Base-by-base conservation (phyloP, 164 flowering plant species). In the Piper betle region DNA sequence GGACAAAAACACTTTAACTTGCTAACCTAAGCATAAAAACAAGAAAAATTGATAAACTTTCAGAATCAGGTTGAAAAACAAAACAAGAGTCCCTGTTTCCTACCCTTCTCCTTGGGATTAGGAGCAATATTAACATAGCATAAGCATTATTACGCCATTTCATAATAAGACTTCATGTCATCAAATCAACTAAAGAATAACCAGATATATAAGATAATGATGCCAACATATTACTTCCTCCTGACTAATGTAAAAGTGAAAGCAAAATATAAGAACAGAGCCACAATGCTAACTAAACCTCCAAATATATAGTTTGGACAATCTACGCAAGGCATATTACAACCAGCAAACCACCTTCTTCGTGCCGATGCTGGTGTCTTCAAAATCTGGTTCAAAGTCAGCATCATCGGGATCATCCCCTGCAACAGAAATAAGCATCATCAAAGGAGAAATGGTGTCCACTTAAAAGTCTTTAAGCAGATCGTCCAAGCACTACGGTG, bases 401-500 rank as follows among this genome's bases (percentile, higher is more conserved):
- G 74, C 97, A 82, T 94, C 99, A 65, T 85, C 97, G 18, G 97
- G 97, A 63, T 94, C 99, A 82, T 94, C 99, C 75, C n/a, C 99
- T 88, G 88, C 77, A 77, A 37, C 39, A 50, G 71, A 72, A 58
- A 65, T 57, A 11, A 17, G 61, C 69, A 41, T 41, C 46, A 50
- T 54, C 57, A 46, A 5, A 2, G 10, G 15, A 9, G 50, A 46
- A 0, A 42, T 6, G 15, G 15, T 10, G 50, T 5, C 50, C 15
- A 46, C 50, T 46, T 10, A 46, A 2, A 5, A 16, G 55, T 1
- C 16, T 53, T 53, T 19, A 53, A 16, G 19, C 55, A 9, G 25
- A 53, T 16, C 6, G 0, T 6, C 1, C 55, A 53, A 25, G 57
- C 33, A 54, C 57, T 54, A 25, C 2, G 33, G 33, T 25, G 2